Percentiles rank a stretch among this genome's conserved stretches.
phyloP scores from a whole-genome alignment of 2,329 filamentous ascomycete genomes.

The Tympanopsis confertula region DNA sequence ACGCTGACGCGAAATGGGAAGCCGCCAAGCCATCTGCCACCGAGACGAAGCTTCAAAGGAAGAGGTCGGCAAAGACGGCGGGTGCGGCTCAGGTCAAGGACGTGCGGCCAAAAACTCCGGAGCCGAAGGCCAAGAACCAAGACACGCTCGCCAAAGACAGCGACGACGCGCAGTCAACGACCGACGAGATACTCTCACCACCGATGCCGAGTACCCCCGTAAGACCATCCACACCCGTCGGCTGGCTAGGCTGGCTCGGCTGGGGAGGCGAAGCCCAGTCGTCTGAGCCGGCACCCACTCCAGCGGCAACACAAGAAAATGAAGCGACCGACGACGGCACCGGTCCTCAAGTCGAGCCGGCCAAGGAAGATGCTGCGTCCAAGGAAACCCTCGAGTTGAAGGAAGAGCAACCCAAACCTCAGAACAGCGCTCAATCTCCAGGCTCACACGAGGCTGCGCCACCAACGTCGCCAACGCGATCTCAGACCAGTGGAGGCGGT shows the following conservation, averaged over 20 bases:
- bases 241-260: conserved; percentile 44
- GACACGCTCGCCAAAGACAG: not conserved
- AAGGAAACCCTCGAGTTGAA: too few relatives aligned
- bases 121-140: not conserved
- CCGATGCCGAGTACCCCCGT: conserved; percentile 8
- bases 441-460: too few relatives aligned
- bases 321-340: not conserved
- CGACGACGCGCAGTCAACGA: not conserved
- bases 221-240: conserved; percentile 21
- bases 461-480: too few relatives aligned
- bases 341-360: conserved; percentile 9
- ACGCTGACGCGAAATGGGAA: too few relatives aligned
- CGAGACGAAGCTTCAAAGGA: too few relatives aligned
- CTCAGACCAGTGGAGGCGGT: too few relatives aligned
- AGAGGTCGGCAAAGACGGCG: too few relatives aligned
- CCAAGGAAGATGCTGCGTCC: conserved; percentile 5
- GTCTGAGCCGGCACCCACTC: conserved; percentile 9
- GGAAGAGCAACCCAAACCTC: too few relatives aligned
- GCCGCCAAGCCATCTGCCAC: too few relatives aligned
- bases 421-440: too few relatives aligned
- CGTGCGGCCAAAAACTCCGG: not conserved
- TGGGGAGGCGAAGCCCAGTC: conserved; percentile 13
- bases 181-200: conserved; percentile 6
- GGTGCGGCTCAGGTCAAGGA: too few relatives aligned
- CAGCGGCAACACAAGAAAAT: conserved; percentile 2